A percentile compares a stretch with the other conserved stretches of the same genome.
These are phyloP conservation scores for Ophiostoma montium DNA, from an alignment of 2,329 filamentous ascomycete species.

Conservation along the genomic window DNA sequence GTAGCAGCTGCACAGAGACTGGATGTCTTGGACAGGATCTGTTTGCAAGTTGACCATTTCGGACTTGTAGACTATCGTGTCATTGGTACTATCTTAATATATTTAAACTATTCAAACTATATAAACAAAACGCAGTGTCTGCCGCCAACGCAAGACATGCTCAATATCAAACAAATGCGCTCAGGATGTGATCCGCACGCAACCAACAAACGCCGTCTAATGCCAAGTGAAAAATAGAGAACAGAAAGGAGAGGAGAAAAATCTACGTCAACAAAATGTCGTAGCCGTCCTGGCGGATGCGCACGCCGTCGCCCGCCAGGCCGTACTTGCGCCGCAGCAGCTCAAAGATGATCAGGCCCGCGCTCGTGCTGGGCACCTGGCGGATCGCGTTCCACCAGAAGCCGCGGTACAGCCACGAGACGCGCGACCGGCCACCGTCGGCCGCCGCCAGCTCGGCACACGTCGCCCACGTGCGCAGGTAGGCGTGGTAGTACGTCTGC, in stretches of 20 bases:
- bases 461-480: constrained; percentile 50
- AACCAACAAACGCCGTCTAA: not conserved
- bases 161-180: no score
- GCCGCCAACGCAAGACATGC: no score
- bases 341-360: constrained; percentile 67
- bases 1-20: no score
- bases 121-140: no score
- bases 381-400: constrained; percentile 60
- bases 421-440: constrained; percentile 41
- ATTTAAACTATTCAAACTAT: no score
- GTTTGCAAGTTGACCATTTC: no score
- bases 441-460: constrained; percentile 42
- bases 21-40: no score
- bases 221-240: not conserved
- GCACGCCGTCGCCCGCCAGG: constrained; percentile 43
- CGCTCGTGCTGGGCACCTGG: constrained; percentile 64
- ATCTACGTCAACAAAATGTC: constrained; percentile 44
- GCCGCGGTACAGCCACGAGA: constrained; percentile 53
- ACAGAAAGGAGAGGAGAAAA: not conserved
- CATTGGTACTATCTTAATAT: no score
- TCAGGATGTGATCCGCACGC: no score
- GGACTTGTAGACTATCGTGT: no score
- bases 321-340: constrained; percentile 61
- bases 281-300: constrained; percentile 54
- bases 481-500: constrained; percentile 55